phyloP scores from a whole-genome alignment of 495 filamentous ascomycete genomes.

The Hyaloscypha variabilis region DNA sequence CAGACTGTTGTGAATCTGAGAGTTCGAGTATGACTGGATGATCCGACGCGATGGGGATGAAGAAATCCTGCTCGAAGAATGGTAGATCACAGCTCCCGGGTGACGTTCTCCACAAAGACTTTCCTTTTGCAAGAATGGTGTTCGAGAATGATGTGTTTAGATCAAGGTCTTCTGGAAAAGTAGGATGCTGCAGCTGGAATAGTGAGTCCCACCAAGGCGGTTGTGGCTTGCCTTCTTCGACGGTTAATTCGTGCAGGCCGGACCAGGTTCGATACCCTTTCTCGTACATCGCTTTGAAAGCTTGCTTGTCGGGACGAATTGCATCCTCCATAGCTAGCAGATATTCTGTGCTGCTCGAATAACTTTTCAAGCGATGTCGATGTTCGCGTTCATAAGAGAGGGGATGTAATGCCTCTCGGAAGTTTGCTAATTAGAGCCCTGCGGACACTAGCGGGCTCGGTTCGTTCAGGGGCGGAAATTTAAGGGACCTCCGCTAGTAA shows the following conservation, averaged over 20 bases:
- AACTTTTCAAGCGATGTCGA: slow-evolving; percentile 8
- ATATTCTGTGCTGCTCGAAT: slow-evolving; percentile 9
- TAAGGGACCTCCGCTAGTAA: too few relatives aligned
- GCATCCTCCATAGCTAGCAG: slow-evolving; percentile 27
- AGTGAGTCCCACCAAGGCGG: slow-evolving; percentile 24
- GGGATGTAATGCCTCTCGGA: not conserved
- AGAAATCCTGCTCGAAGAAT: slow-evolving; percentile 27
- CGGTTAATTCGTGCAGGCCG: slow-evolving; percentile 22
- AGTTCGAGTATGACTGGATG: slow-evolving; percentile 12
- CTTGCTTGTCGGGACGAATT: slow-evolving; percentile 27
- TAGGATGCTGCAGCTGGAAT: slow-evolving; percentile 26
- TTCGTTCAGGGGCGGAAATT: too few relatives aligned
- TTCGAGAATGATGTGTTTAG: slow-evolving; percentile 28
- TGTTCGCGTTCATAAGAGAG: not conserved
- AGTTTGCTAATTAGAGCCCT: too few relatives aligned
- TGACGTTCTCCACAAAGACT: slow-evolving; percentile 26
- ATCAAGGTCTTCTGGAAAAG: slow-evolving; percentile 27
- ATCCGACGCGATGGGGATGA: slow-evolving; percentile 27
- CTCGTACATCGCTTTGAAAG: slow-evolving; percentile 29
- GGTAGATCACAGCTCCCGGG: slow-evolving; percentile 25
- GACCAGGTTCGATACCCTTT: slow-evolving; percentile 30
- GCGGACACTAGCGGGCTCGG: too few relatives aligned
- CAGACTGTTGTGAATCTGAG: slow-evolving; percentile 19
- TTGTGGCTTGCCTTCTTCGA: slow-evolving; percentile 17
- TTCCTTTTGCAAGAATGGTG: slow-evolving; percentile 26